Base-by-base conservation (phyloP, 352 stramenopile species). In the Phytophthora fragariaefolia region DNA sequence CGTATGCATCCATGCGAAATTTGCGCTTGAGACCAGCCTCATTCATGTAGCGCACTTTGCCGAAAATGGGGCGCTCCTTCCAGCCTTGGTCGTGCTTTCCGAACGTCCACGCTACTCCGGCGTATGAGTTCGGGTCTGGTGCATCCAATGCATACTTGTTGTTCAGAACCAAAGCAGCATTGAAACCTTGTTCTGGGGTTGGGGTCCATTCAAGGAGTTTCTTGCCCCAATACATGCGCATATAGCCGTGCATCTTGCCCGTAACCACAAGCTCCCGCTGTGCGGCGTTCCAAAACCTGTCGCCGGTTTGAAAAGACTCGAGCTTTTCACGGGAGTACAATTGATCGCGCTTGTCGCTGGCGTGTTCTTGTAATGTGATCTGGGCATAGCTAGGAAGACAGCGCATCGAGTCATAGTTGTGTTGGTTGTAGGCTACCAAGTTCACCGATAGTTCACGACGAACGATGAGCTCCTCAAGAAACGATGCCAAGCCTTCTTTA, bases 21-120 rank as follows among this genome's bases (percentile, higher is more conserved):
- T 99, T 99, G 40, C 97, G 90, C 74, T 98, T 98, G 69, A 98
- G 98, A 38, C 97, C 97, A 23, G 88, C 82, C 75, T 99, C 98
- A 76, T 99, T 99, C 97, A 99, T 99, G 76, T 95, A 99, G 50
- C 97, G 87, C 62, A 99, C 98, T 77, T 99, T 99, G 47, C 98
- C 97, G 84, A 99, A 99, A 43, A 99, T 89, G 4, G 85, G 72
- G 4, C 97, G 85, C 74, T 99, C 97, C 56, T 90, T 98, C 96
- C 89, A 98, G 34, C 96, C 97, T 83, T 98, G 96, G 73, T 99
- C 98, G 74, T 99, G 97, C 51, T 99, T 98, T 15, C 85, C 88
- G 71, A 96, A 96, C 2, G 75, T 83, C 88, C 88, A 96, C 20
- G 86, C 88, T 45, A 96, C 79, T 24, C 88, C 86, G 15, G 84